Evolutionary conservation across 2,329 filamentous ascomycete genomes (phyloP), one percentile per base, ranked within the genome.

Genomic region (Calonectria hongkongensis): DNA sequence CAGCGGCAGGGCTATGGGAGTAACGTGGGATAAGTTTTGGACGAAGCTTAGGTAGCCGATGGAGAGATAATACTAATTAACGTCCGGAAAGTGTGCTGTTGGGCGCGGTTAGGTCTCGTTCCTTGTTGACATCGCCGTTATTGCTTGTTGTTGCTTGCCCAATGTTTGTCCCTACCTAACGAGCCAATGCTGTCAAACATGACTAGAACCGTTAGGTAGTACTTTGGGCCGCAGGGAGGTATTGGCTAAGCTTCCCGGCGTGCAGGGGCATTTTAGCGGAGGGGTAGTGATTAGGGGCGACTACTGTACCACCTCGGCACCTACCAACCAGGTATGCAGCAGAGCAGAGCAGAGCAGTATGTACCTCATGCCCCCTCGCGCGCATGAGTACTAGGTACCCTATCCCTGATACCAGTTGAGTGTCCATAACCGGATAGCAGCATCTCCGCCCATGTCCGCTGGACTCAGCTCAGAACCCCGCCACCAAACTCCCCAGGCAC

Each of bases 91-190:
- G 15, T 30, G 16, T 7, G 6, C 33, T 45, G 50, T 13, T 43
- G 25, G 36, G 33, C 13, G 28, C n/a, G 36, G 48, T 25, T 27
- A 39, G 36, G 28, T 45, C 12, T 10, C 16, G 25, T 66, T 30
- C 21, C 48, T 66, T 30, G 39, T 50, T 54, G 21, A 48, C 18
- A 47, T 56, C 41, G 16, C 27, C 16, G 43, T 39, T 50, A 10
- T 30, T 48, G 27, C 48, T 47, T 50, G 43, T 54, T 54, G 64
- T 66, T 62, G 43, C 51, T 28, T 65, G 39, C n/a, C 28, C 30
- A 36, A 41, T 21, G 3, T 16, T 25, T 60, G 36, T 60, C 21
- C 54, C 54, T 27, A 36, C 54, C n/a, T 60, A 60, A 60, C 54
- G 3, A 18, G 33, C 21, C 13, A 21, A 12, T 28, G 39, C 25